Evolutionary conservation across 176 grass and related monocot species (phyloP), one percentile per base, ranked within the genome.

Genomic region (Stipa capillata): DNA sequence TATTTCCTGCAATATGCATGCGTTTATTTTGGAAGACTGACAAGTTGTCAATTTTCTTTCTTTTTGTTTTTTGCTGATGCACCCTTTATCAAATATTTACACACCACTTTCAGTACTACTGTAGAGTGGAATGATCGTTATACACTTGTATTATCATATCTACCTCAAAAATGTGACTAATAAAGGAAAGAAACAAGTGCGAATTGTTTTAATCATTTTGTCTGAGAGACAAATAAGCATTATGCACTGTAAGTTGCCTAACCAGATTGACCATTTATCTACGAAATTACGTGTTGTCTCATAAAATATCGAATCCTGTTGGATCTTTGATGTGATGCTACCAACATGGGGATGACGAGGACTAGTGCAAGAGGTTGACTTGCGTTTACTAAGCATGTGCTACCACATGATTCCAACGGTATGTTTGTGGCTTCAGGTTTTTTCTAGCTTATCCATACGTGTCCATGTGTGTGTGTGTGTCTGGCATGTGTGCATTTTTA

Each of bases 341-440:
- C 32, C 72, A 70, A 53, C 29, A 61, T 67, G 43, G 66, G 73
- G 60, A 52, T 56, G 47, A 78, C 41, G 50, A 67, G 8, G 49
- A 88, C 34, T 70, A 14, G 55, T 73, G 59, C 69, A 85, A 62
- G 74, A 74, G 82, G 82, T 82, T 85, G 85, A 88, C 82, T 67
- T 43, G 63, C 0, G 14, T 81, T 72, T 76, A 80, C 80, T 77
- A 79, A 61, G 43, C 84, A 80, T 84, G 76, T 80, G 54, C 80
- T 42, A 13, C 18, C 56, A 79, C 65, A 72, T 74, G 58, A 43
- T 79, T 77, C 65, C 56, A 60, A 73, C 56, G 45, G 29, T 33
- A 39, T 72, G 54, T 56, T 21, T 57, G 77, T 77, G 63, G 72
- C 56, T 81, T 77, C 37, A 77, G 45, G 77, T 77, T 41, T 75